These are phyloP conservation scores for Eucalyptus pauciflora DNA, from an alignment of 345 rosid species.

Conservation along the genomic window DNA sequence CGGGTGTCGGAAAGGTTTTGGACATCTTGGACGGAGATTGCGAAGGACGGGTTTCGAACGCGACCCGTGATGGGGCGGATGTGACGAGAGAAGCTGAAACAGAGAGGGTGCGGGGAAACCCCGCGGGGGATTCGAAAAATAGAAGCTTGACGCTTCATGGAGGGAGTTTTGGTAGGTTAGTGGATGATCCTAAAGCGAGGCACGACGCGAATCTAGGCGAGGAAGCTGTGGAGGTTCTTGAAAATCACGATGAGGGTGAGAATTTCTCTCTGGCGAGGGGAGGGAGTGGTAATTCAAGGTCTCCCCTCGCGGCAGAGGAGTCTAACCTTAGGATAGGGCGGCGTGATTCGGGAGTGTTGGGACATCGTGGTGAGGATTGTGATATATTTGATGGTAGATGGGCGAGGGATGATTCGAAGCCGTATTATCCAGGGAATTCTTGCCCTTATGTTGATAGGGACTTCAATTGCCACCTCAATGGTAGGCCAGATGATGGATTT, in stretches of 20 bases:
- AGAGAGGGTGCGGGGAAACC: background rate
- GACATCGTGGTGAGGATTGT: constrained; percentile 21
- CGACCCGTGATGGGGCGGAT: background rate
- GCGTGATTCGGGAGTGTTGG: background rate
- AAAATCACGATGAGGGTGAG: background rate
- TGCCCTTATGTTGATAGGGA: constrained; percentile 76
- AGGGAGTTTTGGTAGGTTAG: background rate
- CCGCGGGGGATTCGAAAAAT: background rate
- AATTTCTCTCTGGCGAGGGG: background rate
- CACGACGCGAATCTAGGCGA: background rate
- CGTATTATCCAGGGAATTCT: constrained; percentile 61
- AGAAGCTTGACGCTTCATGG: constrained; percentile 5
- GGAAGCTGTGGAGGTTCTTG: background rate
- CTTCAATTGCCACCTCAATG: constrained; percentile 59
- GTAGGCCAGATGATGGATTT: constrained; percentile 66
- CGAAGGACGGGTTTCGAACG: background rate
- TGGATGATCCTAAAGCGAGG: background rate
- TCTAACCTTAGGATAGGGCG: background rate
- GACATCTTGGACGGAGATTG: background rate
- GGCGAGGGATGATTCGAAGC: constrained; percentile 64
- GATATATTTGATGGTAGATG: constrained; percentile 74
- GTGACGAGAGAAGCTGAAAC: background rate
- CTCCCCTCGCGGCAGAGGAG: background rate
- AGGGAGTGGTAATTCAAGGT: background rate
- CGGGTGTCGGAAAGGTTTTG: background rate